These are phyloP conservation scores for Xylaria sp. DNA, from an alignment of 495 filamentous ascomycete species.

Conservation along the genomic window DNA sequence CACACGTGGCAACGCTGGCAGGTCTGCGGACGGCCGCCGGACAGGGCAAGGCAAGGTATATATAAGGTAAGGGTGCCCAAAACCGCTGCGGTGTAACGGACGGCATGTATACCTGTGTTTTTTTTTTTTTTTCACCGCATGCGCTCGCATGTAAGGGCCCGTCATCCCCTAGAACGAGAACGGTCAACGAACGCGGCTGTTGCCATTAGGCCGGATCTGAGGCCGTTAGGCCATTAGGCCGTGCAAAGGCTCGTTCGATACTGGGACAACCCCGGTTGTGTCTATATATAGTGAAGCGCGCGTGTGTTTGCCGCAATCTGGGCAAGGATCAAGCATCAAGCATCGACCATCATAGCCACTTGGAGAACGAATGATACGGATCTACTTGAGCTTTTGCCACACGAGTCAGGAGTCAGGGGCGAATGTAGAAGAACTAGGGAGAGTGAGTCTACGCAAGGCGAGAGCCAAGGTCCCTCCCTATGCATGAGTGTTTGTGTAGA, in stretches of 20 bases:
- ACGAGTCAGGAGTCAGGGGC: background rate
- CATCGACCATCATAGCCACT: background rate
- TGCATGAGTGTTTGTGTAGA: background rate
- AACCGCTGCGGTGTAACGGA: slow-evolving; percentile 21
- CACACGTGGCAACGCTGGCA: slow-evolving; percentile 27
- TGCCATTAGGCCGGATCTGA: background rate
- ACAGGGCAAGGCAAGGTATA: slow-evolving; percentile 12
- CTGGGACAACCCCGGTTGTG: slow-evolving; percentile 8
- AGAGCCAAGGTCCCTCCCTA: background rate
- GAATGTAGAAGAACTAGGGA: no score
- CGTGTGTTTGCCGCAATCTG: slow-evolving; percentile 24
- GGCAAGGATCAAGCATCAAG: slow-evolving; percentile 11
- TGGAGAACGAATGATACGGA: background rate
- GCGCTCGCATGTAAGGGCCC: slow-evolving; percentile 26
- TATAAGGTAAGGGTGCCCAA: slow-evolving; percentile 28
- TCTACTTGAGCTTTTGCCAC: background rate
- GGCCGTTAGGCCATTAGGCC: background rate
- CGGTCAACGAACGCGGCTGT: slow-evolving; percentile 4
- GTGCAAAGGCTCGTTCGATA: slow-evolving; percentile 1
- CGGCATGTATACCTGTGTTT: background rate
- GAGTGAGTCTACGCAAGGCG: background rate
- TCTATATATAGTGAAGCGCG: slow-evolving; percentile 23
- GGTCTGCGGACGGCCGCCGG: slow-evolving; percentile 1
- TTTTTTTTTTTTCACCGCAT: background rate
- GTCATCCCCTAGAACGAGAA: slow-evolving; percentile 15